Conservation (phyloP, 73 alveolate species). For the Tetrahymena thermophila region DNA sequence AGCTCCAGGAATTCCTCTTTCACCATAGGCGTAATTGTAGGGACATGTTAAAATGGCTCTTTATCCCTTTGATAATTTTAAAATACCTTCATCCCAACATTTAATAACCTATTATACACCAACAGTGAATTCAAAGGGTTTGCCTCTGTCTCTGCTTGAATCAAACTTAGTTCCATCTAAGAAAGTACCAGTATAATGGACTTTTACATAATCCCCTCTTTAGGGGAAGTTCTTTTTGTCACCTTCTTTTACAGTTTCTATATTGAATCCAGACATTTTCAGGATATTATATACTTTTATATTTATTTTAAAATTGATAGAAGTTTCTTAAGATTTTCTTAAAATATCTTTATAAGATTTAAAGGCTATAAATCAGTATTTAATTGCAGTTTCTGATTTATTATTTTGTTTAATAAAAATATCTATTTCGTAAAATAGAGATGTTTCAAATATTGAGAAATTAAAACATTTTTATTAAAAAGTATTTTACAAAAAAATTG, state of each 20-base stretch:
- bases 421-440: too few species aligned
- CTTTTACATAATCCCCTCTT: conserved; percentile 80
- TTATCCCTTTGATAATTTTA: conserved; percentile 81
- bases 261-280: conserved; percentile 19
- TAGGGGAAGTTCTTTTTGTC: conserved; percentile 87
- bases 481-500: too few species aligned
- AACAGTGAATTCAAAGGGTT: conserved; percentile 70
- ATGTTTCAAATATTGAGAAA: too few species aligned
- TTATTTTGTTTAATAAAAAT: too few species aligned
- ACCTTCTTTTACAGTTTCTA: conserved; percentile 71
- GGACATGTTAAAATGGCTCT: conserved; percentile 72
- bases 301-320: not conserved
- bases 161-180: conserved; percentile 90
- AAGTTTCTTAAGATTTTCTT: not conserved
- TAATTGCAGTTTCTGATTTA: not conserved
- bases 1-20: conserved; percentile 82
- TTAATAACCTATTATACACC: conserved; percentile 95
- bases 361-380: not conserved
- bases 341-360: not conserved
- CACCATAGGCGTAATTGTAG: conserved; percentile 91
- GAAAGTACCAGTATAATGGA: conserved; percentile 87
- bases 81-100: conserved; percentile 97
- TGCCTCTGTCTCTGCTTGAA: conserved; percentile 85
- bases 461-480: too few species aligned
- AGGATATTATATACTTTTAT: too few species aligned